A percentile compares a stretch with the other conserved stretches of the same genome.
Evolutionary conservation across 1,139 yeast genomes (phyloP).

Genomic region (Hanseniaspora uvarum): DNA sequence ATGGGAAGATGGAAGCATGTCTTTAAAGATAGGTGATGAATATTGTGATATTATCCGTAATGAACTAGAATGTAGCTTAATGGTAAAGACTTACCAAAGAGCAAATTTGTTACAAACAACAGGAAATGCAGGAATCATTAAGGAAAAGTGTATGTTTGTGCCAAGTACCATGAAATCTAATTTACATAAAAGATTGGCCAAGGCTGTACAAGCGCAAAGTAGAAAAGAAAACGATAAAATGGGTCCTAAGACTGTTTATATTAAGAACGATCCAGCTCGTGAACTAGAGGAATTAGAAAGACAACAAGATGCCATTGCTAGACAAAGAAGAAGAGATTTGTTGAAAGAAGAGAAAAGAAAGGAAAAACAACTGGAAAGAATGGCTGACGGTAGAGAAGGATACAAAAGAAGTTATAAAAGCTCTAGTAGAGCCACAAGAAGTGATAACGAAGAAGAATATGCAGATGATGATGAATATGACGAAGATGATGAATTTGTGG

Average conservation of each 20-base stretch:
- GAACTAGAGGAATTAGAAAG: conserved; percentile 74
- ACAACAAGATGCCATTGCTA: conserved; percentile 58
- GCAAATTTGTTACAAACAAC: conserved; percentile 57
- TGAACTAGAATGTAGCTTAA: conserved; percentile 60
- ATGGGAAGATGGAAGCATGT: conserved; percentile 88
- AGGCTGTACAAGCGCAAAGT: conserved; percentile 62
- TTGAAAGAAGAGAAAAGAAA: conserved; percentile 46
- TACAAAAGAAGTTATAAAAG: conserved; percentile 23
- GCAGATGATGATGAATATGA: conserved; percentile 40
- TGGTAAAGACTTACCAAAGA: conserved; percentile 62
- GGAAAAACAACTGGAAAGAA: conserved; percentile 34
- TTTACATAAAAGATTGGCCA: conserved; percentile 71
- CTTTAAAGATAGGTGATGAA: conserved; percentile 79
- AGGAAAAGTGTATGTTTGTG: conserved; percentile 58
- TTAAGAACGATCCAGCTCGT: conserved; percentile 78
- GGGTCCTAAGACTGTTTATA: conserved; percentile 58
- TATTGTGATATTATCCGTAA: conserved; percentile 65
- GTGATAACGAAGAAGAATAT: conserved; percentile 32
- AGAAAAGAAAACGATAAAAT: conserved; percentile 37
- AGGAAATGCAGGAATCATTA: conserved; percentile 33
- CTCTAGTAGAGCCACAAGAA: conserved; percentile 27
- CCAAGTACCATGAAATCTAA: conserved; percentile 81
- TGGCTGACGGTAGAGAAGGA: conserved; percentile 5
- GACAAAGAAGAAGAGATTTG: conserved; percentile 59
- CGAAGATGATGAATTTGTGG: conserved; percentile 45